Percentiles rank a stretch among this genome's conserved stretches.
Evolutionary conservation across 129 eudicot species (phyloP).

Genomic region (Ambrosia trifida): DNA sequence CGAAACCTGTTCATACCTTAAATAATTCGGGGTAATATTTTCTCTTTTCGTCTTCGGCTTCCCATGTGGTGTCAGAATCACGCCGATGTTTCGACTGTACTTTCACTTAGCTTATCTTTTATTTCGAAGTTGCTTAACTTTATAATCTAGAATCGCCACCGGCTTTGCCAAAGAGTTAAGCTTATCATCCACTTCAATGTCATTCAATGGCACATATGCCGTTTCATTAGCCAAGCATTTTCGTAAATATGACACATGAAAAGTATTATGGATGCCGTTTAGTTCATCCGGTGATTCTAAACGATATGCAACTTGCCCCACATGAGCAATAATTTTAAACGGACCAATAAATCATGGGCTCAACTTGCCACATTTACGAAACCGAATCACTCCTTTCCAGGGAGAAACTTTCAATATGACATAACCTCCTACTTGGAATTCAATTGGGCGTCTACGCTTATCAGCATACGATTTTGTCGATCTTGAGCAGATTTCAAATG

Average conservation of each 20-base stretch:
- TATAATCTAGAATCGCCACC: neutral
- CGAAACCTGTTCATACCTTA: neutral
- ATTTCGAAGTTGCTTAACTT: neutral
- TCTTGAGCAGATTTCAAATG: neutral
- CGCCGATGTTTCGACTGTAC: neutral
- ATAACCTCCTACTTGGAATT: neutral
- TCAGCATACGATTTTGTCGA: neutral
- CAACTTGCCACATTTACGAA: neutral
- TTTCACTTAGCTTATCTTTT: neutral
- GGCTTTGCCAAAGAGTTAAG: too few relatives aligned
- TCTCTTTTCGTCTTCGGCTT: neutral
- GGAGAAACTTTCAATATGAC: neutral
- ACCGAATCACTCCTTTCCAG: neutral
- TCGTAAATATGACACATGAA: too few relatives aligned
- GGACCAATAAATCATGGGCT: too few relatives aligned
- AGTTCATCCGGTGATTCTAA: too few relatives aligned
- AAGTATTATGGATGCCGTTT: too few relatives aligned
- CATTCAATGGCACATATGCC: too few relatives aligned
- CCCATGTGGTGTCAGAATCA: neutral
- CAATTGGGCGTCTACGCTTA: too few relatives aligned
- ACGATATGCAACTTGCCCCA: too few relatives aligned
- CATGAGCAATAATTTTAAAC: too few relatives aligned
- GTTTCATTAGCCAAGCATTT: too few relatives aligned
- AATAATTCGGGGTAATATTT: too few relatives aligned
- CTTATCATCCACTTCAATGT: too few relatives aligned